Percentiles rank a stretch among this genome's conserved stretches.
Evolutionary conservation across 345 rosid genomes (phyloP).

Genomic region (Barbarea vulgaris): DNA sequence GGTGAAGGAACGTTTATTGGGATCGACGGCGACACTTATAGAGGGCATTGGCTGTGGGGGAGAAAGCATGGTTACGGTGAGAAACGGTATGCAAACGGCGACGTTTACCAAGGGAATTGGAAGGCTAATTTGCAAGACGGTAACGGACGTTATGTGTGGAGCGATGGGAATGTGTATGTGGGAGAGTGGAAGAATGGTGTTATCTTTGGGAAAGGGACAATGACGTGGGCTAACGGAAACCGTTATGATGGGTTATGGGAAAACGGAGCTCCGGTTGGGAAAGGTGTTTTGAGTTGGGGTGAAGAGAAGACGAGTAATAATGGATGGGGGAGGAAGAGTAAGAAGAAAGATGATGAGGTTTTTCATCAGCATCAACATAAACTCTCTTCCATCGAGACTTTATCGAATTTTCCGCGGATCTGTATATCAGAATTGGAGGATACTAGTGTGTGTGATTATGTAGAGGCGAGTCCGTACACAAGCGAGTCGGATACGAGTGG

Average conservation of each 20-base stretch:
- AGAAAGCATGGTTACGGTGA: slow-evolving; percentile 68
- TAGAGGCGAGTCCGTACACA: slow-evolving; percentile 52
- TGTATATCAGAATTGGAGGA: slow-evolving; percentile 71
- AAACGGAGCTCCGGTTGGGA: slow-evolving; percentile 64
- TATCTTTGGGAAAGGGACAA: slow-evolving; percentile 54
- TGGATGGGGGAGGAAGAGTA: slow-evolving; percentile 41
- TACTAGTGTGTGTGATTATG: slow-evolving; percentile 53
- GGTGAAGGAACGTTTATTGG: slow-evolving; percentile 68
- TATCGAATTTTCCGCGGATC: slow-evolving; percentile 57
- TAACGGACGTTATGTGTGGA: slow-evolving; percentile 64
- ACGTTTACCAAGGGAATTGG: slow-evolving; percentile 65
- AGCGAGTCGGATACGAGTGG: slow-evolving; percentile 42
- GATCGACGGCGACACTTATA: slow-evolving; percentile 60
- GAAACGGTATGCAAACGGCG: slow-evolving; percentile 59
- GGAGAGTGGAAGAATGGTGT: slow-evolving; percentile 70
- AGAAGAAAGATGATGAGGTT: slow-evolving; percentile 38
- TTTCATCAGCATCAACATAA: slow-evolving; percentile 51
- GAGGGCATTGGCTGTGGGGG: slow-evolving; percentile 60
- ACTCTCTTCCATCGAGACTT: slow-evolving; percentile 63
- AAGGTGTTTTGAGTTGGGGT: slow-evolving; percentile 56
- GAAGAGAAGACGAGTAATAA: slow-evolving; percentile 37
- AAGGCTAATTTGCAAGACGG: slow-evolving; percentile 62
- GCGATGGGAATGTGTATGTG: slow-evolving; percentile 58
- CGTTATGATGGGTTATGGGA: slow-evolving; percentile 68
- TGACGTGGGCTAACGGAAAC: slow-evolving; percentile 65